phyloP scores from a whole-genome alignment of 2,329 filamentous ascomycete species.

The Colletotrichum liaoningense region DNA sequence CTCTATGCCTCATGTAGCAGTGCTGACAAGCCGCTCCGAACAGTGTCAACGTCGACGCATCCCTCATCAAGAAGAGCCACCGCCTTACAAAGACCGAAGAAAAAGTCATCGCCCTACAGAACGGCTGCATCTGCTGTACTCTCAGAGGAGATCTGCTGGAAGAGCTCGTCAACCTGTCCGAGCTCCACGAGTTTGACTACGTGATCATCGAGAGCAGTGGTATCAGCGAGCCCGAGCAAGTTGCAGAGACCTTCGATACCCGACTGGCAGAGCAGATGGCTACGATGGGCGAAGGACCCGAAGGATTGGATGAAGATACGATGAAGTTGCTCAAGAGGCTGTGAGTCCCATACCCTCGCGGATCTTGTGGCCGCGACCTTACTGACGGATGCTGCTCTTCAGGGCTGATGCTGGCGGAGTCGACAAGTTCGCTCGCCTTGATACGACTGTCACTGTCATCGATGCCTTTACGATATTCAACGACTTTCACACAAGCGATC shows the following conservation, averaged over 20 bases:
- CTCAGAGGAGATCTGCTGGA: slow-evolving; percentile 77
- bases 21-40: not conserved
- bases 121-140: slow-evolving; percentile 83
- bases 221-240: slow-evolving; percentile 79
- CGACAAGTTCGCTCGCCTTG: slow-evolving; percentile 73
- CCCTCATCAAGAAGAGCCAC: slow-evolving; percentile 67
- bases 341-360: slow-evolving; percentile 43
- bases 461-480: slow-evolving; percentile 79
- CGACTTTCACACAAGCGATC: slow-evolving; percentile 77
- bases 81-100: slow-evolving; percentile 69
- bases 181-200: slow-evolving; percentile 75
- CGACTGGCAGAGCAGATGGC: slow-evolving; percentile 62
- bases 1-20: fast-evolving
- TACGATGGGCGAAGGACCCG: slow-evolving; percentile 44
- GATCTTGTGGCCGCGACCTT: too few species aligned
- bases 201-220: slow-evolving; percentile 79
- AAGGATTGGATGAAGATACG: slow-evolving; percentile 49
- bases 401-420: slow-evolving; percentile 70
- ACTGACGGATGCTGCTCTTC: not conserved
- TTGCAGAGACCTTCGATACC: slow-evolving; percentile 77
- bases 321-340: slow-evolving; percentile 49
- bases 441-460: slow-evolving; percentile 79
- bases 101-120: slow-evolving; percentile 76
- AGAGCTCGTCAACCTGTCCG: slow-evolving; percentile 73
- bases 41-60: slow-evolving; percentile 74